phyloP scores from a whole-genome alignment of 768 basidiomycete species.

The Lactarius pseudohatsudake region DNA sequence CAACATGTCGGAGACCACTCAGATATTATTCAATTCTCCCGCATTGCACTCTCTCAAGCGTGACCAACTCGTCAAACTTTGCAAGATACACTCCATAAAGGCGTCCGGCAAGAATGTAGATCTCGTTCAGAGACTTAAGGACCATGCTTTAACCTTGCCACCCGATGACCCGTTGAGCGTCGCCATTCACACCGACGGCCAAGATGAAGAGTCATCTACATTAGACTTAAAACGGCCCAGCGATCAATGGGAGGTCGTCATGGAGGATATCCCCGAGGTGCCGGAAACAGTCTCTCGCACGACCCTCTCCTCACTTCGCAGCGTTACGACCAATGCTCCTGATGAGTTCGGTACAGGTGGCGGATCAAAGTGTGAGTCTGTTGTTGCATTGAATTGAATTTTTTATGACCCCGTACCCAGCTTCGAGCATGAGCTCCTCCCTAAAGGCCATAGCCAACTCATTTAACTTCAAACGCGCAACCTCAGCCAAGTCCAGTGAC shows the following conservation, averaged over 20 bases:
- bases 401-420: constrained; percentile 36
- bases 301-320: constrained; percentile 50
- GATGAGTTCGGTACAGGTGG: constrained; percentile 72
- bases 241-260: constrained; percentile 85
- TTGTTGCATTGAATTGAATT: background rate
- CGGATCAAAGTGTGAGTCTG: constrained; percentile 54
- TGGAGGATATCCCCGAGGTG: constrained; percentile 73
- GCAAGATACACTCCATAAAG: constrained; percentile 80
- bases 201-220: constrained; percentile 31
- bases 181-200: constrained; percentile 50
- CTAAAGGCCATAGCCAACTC: constrained; percentile 76
- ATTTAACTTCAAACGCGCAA: constrained; percentile 62
- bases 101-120: constrained; percentile 79
- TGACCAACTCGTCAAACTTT: constrained; percentile 80
- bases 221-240: constrained; percentile 52
- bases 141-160: constrained; percentile 65
- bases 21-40: constrained; percentile 83
- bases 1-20: constrained; percentile 66
- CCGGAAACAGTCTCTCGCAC: constrained; percentile 53
- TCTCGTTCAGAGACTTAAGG: constrained; percentile 64
- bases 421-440: constrained; percentile 66
- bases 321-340: constrained; percentile 37
- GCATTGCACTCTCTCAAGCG: constrained; percentile 82
- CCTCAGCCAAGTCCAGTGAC: constrained; percentile 36
- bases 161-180: constrained; percentile 48